Percentiles rank a stretch among this genome's conserved stretches.
These are phyloP conservation scores for Dillenia turbinata DNA, from an alignment of 164 flowering plant genomes.

Conservation along the genomic window DNA sequence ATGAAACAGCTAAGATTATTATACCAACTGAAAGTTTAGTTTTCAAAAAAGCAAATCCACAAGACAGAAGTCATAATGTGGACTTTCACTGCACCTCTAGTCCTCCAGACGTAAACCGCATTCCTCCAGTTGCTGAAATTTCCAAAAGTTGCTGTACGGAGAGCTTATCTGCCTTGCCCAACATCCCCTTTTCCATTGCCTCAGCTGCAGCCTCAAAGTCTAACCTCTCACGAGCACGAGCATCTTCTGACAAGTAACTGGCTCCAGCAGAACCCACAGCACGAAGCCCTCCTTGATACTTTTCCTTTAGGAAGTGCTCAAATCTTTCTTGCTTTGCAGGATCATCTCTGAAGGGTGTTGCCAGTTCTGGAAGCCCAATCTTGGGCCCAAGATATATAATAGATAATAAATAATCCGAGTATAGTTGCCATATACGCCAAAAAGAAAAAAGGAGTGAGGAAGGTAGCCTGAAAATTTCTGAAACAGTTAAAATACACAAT, in stretches of 20 bases:
- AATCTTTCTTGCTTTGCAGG: conserved; percentile 88
- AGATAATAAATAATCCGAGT: not conserved
- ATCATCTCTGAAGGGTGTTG: conserved; percentile 77
- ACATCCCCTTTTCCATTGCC: conserved; percentile 56
- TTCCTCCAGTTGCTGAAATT: conserved; percentile 30
- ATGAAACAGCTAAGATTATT: not conserved
- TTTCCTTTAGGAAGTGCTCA: conserved; percentile 87
- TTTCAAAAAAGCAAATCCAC: too few relatives aligned
- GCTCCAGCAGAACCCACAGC: conserved; percentile 52
- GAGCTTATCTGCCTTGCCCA: conserved; percentile 23
- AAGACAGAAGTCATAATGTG: not conserved
- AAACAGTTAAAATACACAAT: too few relatives aligned
- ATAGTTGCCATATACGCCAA: not conserved
- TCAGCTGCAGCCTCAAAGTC: conserved; percentile 98
- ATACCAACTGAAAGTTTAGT: too few relatives aligned
- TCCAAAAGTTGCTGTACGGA: conserved; percentile 31
- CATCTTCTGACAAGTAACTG: conserved; percentile 73
- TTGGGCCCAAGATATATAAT: conserved; percentile 6
- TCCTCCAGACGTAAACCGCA: conserved; percentile 75
- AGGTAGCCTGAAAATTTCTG: too few relatives aligned
- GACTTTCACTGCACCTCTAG: conserved; percentile 38
- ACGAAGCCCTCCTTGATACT: conserved; percentile 89
- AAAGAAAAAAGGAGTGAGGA: not conserved
- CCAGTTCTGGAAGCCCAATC: conserved; percentile 39
- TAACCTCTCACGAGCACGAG: conserved; percentile 92